Base-by-base conservation (phyloP, 2,329 filamentous ascomycete genomes). In the Exutisphaerella laricina region DNA sequence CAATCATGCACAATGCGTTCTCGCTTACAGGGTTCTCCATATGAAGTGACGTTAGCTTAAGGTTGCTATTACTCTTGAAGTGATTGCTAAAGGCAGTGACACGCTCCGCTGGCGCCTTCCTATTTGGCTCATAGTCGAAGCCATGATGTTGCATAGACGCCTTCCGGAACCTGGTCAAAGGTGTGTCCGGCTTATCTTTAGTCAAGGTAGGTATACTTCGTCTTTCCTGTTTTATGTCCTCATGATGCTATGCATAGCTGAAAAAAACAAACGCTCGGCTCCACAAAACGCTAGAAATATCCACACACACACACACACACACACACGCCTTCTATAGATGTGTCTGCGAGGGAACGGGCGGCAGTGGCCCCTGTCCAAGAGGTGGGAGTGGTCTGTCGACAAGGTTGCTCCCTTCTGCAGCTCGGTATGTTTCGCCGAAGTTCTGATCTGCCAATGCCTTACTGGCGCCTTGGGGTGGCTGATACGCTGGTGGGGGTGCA, bases 371-470 rank as follows among this genome's bases (percentile, higher is more conserved):
- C 33, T 21, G 17, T n/a, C 33, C 33, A 21, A 20, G 33, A 14
- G 18, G 39, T 32, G 25, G 43, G 40, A 32, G 45, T 39, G 34
- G 48, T 14, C n/a, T 46, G 31, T 25, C 41, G 35, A 25, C 55
- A 25, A 42, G 34, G 45, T 51, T 49, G 38, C 51, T 41, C 29
- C 46, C 31, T 35, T 49, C 34, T 44, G 33, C 45, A 34, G 45
- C 28, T 36, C 45, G 23, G 16, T 43, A 33, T 45, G 45, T 34
- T n/a, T n/a, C 33, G 23, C 43, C 35, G 28, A 53, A 54, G 30
- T 54, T 57, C 49, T 65, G 62, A 41, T 65, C 58, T 30, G 61
- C 58, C 39, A 58, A 48, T 3, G 58, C 56, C 45, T 65, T 65
- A 39, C 53, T 60, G 10, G 50, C 58, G 20, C 62, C 62, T 33